Evolutionary conservation across 2,329 filamentous ascomycete species (phyloP).

Genomic region (Hymenoscyphus linearis): DNA sequence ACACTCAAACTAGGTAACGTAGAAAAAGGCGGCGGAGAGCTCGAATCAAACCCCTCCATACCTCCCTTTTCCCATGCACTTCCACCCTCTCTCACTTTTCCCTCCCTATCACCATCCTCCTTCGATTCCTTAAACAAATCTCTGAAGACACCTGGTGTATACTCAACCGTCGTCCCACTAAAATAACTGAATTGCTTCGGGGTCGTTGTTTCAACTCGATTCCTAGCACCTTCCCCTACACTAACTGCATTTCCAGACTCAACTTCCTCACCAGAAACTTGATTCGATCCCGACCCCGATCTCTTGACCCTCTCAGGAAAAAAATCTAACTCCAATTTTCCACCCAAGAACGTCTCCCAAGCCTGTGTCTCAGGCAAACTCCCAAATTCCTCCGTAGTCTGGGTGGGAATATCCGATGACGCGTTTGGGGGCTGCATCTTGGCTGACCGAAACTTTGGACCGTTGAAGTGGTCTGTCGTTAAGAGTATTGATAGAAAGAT

Average conservation of each 20-base stretch:
- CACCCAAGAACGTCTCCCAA: background rate
- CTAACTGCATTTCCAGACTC: no score
- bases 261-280: no score
- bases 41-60: background rate
- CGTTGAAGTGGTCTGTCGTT: background rate
- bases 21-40: background rate
- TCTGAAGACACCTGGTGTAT: background rate
- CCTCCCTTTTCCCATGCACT: background rate
- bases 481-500: background rate
- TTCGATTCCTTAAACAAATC: background rate
- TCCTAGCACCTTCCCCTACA: background rate
- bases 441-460: background rate
- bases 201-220: background rate
- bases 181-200: background rate
- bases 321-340: background rate
- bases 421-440: background rate
- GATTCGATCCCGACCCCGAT: no score
- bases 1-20: background rate
- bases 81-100: background rate
- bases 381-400: background rate
- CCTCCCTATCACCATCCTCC: background rate
- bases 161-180: slow-evolving; percentile 1
- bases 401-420: background rate
- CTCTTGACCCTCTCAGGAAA: background rate
- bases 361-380: background rate